phyloP scores from a whole-genome alignment of 805 yeast genomes.

The Tetrapisispora arboricola region DNA sequence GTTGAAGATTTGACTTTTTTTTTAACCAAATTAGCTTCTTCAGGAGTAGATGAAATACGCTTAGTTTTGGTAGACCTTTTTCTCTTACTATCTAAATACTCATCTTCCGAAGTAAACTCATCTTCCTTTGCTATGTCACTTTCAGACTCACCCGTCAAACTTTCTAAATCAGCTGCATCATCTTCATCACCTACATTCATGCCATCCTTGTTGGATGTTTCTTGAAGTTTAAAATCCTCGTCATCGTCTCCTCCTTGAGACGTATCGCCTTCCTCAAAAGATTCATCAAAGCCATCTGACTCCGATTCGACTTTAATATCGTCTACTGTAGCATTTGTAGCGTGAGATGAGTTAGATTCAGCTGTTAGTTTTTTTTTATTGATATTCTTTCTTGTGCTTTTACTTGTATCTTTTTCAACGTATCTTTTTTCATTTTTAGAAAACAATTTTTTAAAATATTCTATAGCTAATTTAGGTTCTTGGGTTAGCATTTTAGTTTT shows the following conservation, averaged over 20 bases:
- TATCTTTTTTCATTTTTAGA: constrained; percentile 2
- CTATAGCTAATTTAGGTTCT: constrained; percentile 11
- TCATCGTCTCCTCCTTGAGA: constrained; percentile 2
- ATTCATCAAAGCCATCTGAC: constrained; percentile 1
- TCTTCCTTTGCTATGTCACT: background rate
- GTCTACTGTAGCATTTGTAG: background rate
- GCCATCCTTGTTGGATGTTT: constrained; percentile 10
- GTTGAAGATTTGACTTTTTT: background rate
- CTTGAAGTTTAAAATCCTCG: constrained; percentile 4
- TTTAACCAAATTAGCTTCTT: background rate
- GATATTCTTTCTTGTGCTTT: background rate
- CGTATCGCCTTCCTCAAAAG: constrained; percentile 1
- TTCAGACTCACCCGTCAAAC: background rate
- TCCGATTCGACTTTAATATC: constrained; percentile 2
- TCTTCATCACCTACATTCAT: background rate
- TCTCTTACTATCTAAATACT: background rate
- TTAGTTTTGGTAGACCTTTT: background rate
- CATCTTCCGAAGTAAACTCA: background rate
- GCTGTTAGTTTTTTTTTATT: background rate
- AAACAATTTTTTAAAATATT: constrained; percentile 12
- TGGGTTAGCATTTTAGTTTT: constrained; percentile 2
- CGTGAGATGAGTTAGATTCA: no score
- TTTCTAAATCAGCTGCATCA: constrained; percentile 1
- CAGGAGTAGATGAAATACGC: background rate
- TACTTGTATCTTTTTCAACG: background rate